phyloP scores from a whole-genome alignment of 768 basidiomycete species.

The Zangia roseola region DNA sequence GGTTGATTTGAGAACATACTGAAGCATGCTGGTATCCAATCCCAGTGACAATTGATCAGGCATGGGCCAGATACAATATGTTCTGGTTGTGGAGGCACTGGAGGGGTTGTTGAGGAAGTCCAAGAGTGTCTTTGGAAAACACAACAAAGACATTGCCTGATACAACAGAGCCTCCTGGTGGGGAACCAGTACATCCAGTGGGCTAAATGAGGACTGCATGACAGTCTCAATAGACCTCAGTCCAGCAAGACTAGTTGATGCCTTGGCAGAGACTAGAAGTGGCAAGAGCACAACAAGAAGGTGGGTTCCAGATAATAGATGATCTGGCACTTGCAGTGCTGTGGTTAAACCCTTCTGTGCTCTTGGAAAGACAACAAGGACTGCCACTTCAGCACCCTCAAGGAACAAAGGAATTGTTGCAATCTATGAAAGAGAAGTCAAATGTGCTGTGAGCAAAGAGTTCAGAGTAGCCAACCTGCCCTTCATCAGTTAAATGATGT shows the following conservation, averaged over 20 bases:
- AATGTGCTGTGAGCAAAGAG: background rate
- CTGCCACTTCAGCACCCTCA: constrained; percentile 47
- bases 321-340: constrained; percentile 42
- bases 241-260: constrained; percentile 14
- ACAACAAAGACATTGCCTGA: constrained; percentile 34
- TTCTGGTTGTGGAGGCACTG: constrained; percentile 30
- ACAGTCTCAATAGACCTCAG: constrained; percentile 12
- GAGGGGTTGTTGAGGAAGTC: constrained; percentile 41
- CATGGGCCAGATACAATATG: constrained; percentile 51
- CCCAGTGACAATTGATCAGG: constrained; percentile 29
- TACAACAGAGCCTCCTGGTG: constrained; percentile 15
- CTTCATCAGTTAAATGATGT: constrained; percentile 44
- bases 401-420: constrained; percentile 47
- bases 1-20: constrained; percentile 43
- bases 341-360: constrained; percentile 33
- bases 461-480: constrained; percentile 40
- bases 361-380: constrained; percentile 56
- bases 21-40: constrained; percentile 45
- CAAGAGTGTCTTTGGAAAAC: constrained; percentile 48
- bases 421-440: constrained; percentile 36
- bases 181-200: background rate
- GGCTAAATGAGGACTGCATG: constrained; percentile 1
- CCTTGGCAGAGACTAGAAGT: constrained; percentile 17
- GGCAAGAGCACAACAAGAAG: constrained; percentile 30
- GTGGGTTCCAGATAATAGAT: constrained; percentile 12